Base-by-base conservation (phyloP, 192 early-diverging fungal species). In the Rhizophlyctis rosea region DNA sequence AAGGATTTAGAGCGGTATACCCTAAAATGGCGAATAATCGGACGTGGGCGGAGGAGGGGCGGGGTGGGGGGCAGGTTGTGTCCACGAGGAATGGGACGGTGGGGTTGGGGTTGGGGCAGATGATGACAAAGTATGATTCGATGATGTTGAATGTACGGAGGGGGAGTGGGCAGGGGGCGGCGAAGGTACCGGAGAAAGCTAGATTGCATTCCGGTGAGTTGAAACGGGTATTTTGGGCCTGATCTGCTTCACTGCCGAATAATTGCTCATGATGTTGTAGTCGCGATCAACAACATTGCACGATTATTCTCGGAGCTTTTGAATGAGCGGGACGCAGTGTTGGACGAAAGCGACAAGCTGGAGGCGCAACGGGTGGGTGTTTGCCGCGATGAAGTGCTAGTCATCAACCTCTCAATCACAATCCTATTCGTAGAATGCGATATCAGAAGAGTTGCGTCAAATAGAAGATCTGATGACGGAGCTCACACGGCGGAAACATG, bases 1-100 rank as follows among this genome's bases (percentile, higher is more conserved):
- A 77, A 60, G 76, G 76, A 18, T 77, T 77, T 33, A 66, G 76
- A 21, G 71, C 71, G 18, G 13, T 65, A 13, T 47, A 77, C 50
- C 76, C 76, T 18, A 54, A 59, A 30, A 36, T 77, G 59, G 59
- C 70, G 39, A 44, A 44, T 44, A 44, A 44, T 13, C 9, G 39
- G 9, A 7, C 9, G 39, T 18, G 7, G 39, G 39, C 7, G 18
- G 39, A 13, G 39, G 18, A 13, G 39, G 39, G 39, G 18, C 7
- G 39, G 9, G 39, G 18, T 13, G 51, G 50, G 34, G 16, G 39
- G 3, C 34, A 18, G n/a, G 25, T 9, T 16, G 48, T n/a, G 16
- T 60, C 48, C 21, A 28, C 30, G 14, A 54, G 33, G 4, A 62
- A 53, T 1, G 34, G 36, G 23, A 16, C 35, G 27, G 31, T 68